A percentile compares a stretch with the other conserved stretches of the same genome.
Evolutionary conservation across 306 rosid genomes (phyloP).

Genomic region (Dryas alaskensis): DNA sequence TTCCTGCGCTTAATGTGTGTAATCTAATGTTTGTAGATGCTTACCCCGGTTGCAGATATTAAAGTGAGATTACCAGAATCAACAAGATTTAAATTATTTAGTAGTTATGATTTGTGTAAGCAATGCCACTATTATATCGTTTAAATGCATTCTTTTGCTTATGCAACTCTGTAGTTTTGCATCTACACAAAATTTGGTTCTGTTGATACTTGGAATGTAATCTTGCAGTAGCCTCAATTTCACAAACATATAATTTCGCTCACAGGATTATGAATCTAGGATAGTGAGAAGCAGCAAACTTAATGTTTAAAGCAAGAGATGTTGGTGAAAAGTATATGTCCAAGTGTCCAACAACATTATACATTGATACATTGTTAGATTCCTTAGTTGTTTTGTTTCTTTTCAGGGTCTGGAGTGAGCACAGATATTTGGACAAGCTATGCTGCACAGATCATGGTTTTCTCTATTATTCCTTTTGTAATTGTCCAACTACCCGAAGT

Average conservation of each 20-base stretch:
- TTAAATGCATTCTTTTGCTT: neutral
- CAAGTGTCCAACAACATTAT: neutral
- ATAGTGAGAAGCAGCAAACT: neutral
- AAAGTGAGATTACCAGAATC: neutral
- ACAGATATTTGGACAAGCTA: slow-evolving; percentile 26
- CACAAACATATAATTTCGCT: neutral
- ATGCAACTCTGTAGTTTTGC: no score
- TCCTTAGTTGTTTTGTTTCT: neutral
- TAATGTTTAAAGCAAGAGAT: neutral
- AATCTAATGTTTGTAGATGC: no score
- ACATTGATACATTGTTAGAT: neutral
- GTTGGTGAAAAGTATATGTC: neutral
- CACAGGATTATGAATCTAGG: neutral
- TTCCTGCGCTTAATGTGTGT: neutral
- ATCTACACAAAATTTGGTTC: neutral
- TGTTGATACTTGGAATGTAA: neutral
- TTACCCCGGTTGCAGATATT: neutral
- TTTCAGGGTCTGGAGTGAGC: slow-evolving; percentile 23
- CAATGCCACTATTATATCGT: neutral
- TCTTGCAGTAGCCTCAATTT: neutral
- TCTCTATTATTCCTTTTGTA: slow-evolving; percentile 13
- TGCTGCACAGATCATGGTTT: slow-evolving; percentile 17
- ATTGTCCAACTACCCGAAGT: slow-evolving; percentile 23
- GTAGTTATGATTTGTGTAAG: neutral
- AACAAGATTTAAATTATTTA: neutral